Base-by-base conservation (phyloP, 805 yeast genomes). In the Saccharomycopsis malanga region DNA sequence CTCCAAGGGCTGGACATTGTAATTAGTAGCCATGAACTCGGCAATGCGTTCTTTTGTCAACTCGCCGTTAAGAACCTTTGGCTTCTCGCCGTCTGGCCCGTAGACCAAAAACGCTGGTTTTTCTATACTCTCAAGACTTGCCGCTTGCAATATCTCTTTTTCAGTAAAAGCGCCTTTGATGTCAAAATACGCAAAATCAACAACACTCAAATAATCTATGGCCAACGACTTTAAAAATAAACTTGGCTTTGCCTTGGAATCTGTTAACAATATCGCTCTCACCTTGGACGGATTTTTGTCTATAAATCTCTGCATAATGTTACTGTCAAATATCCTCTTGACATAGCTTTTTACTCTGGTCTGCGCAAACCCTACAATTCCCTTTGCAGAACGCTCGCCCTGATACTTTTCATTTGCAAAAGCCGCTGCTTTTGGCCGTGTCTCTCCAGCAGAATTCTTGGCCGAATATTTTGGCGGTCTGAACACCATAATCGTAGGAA, bases 401-500 rank as follows among this genome's bases (percentile, higher is more conserved):
- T 65, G 67, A 59, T 81, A 83, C 0, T 65, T 57, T 55, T 81
- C 91, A 2, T 70, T 66, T 0, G 76, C 75, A 61, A 77, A 83
- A 7, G 58, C 60, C 2, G 39, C 18, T 14, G 40, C 54, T 14
- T 44, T 44, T 20, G 61, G 54, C 22, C 57, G 52, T n/a, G n/a
- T n/a, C n/a, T n/a, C n/a, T n/a, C n/a, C n/a, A n/a, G n/a, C n/a
- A n/a, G n/a, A n/a, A n/a, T n/a, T n/a, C 10, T 57, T 56, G 3
- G 63, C 35, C 38, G 64, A 59, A 24, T 66, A 66, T 58, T 85
- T 86, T 18, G 93, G 88, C 1, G 97, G 95, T 57, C 91, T 74
- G 65, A 83, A 89, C 3, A 83, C 81, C 67, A 81, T 65, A 25
- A 93, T 62, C 0, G 97, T 86, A 6, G 98, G 98, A 63, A 74